Evolutionary conservation across 1,284 basidiomycete species (phyloP).

Genomic region (Malassezia sp.): DNA sequence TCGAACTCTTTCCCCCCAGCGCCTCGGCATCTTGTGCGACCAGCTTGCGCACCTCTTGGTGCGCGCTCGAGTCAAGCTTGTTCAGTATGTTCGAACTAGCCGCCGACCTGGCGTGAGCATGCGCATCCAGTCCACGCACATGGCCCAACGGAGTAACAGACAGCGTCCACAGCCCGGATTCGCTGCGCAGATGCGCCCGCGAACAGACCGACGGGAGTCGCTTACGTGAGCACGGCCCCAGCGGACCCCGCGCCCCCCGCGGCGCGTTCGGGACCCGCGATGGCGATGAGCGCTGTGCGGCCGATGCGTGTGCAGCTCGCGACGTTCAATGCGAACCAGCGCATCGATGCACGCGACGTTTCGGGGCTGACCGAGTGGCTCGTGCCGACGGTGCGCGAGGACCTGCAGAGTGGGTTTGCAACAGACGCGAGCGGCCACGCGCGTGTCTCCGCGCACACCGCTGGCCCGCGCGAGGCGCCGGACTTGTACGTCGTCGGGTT

Average conservation of each 20-base stretch:
- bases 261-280: no score
- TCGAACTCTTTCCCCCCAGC: conserved; percentile 4
- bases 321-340: conserved; percentile 73
- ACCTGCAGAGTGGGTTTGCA: conserved; percentile 21
- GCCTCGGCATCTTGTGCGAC: conserved; percentile 10
- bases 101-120: conserved; percentile 11
- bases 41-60: conserved; percentile 14
- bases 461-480: conserved; percentile 32
- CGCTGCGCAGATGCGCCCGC: no score
- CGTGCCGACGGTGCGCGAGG: conserved; percentile 31
- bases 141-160: no score
- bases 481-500: conserved; percentile 81
- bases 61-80: conserved; percentile 10
- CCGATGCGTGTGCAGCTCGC: conserved; percentile 68
- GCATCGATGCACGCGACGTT: conserved; percentile 51
- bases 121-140: conserved; percentile 5
- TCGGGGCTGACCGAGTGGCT: conserved; percentile 44
- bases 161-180: no score
- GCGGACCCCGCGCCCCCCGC: no score
- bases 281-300: no score
- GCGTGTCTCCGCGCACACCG: conserved; percentile 21
- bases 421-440: conserved; percentile 13
- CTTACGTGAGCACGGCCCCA: no score
- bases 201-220: no score
- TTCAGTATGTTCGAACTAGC: conserved; percentile 12